A percentile compares a stretch with the other conserved stretches of the same genome.
Evolutionary conservation across 225 moss, liverwort and hornwort genomes (phyloP).

Genomic region (Pseudisothecium myosuroides): DNA sequence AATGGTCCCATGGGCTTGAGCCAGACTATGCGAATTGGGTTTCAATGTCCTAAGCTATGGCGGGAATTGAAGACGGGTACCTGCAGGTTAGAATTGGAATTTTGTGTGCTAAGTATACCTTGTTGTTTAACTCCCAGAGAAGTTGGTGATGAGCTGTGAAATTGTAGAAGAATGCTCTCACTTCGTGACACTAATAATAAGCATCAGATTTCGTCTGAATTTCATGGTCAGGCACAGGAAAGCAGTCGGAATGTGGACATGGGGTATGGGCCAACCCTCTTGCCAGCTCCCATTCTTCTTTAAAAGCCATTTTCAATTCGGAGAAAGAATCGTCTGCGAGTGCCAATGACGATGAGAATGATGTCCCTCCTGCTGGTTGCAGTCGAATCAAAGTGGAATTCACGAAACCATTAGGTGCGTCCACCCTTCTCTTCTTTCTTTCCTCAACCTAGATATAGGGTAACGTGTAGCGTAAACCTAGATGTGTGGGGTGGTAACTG

Average conservation of each 20-base stretch:
- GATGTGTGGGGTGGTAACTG: background rate
- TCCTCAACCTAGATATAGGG: background rate
- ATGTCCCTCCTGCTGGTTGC: conserved; percentile 60
- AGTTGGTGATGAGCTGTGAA: background rate
- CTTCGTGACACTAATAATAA: background rate
- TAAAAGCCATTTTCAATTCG: conserved; percentile 28
- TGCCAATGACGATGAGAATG: conserved; percentile 23
- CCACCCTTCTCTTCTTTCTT: background rate
- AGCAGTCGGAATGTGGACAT: background rate
- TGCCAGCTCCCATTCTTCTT: background rate
- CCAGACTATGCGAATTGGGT: background rate
- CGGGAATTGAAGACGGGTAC: background rate
- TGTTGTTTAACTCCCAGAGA: background rate
- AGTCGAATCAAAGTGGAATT: conserved; percentile 68
- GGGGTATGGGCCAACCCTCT: background rate
- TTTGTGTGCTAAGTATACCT: background rate
- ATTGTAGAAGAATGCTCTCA: background rate
- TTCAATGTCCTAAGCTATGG: background rate
- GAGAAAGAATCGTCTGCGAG: conserved; percentile 26
- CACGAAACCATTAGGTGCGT: conserved; percentile 46
- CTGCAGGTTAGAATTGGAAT: background rate
- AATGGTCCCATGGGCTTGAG: background rate
- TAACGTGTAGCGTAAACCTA: background rate
- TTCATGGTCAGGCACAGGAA: background rate
- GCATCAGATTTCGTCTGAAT: background rate